These are phyloP conservation scores for Blastomyces emzantsi DNA, from an alignment of 2,329 filamentous ascomycete genomes.

Conservation along the genomic window DNA sequence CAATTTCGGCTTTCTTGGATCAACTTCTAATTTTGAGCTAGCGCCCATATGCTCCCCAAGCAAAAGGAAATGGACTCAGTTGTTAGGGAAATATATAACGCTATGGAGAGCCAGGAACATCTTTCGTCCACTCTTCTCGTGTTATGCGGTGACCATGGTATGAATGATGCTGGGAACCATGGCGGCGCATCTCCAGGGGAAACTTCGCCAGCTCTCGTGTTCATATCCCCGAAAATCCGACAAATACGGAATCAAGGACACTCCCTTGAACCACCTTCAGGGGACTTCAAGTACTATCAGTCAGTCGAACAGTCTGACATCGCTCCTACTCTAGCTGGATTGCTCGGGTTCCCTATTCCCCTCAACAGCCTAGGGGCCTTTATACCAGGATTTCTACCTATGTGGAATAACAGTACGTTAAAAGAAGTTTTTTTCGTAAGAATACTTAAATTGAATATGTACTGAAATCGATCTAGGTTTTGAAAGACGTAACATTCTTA, in stretches of 20 bases:
- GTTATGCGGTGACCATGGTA: slow-evolving; percentile 91
- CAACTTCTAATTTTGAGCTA: slow-evolving; percentile 29
- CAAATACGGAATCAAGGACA: slow-evolving; percentile 38
- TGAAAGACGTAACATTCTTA: slow-evolving; percentile 59
- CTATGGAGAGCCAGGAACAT: slow-evolving; percentile 61
- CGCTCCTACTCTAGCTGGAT: slow-evolving; percentile 74
- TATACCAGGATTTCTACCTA: slow-evolving; percentile 64
- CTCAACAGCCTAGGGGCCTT: slow-evolving; percentile 85
- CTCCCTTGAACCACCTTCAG: slow-evolving; percentile 50
- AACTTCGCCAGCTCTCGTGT: slow-evolving; percentile 85
- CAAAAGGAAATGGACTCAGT: slow-evolving; percentile 89
- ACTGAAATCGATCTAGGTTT: slow-evolving; percentile 24
- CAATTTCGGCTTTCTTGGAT: background rate
- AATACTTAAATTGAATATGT: slow-evolving; percentile 14
- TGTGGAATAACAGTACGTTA: slow-evolving; percentile 60
- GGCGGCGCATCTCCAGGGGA: slow-evolving; percentile 89
- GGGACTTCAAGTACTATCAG: slow-evolving; percentile 75
- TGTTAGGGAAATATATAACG: slow-evolving; percentile 63
- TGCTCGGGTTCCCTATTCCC: slow-evolving; percentile 80
- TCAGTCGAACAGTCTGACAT: slow-evolving; percentile 91
- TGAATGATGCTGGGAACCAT: slow-evolving; percentile 98
- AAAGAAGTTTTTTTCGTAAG: slow-evolving; percentile 5
- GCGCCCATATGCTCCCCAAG: slow-evolving; percentile 85
- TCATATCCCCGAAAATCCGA: slow-evolving; percentile 76
- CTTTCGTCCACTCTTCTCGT: slow-evolving; percentile 73